phyloP scores from a whole-genome alignment of 495 filamentous ascomycete genomes.

The Penicillium desertorum region DNA sequence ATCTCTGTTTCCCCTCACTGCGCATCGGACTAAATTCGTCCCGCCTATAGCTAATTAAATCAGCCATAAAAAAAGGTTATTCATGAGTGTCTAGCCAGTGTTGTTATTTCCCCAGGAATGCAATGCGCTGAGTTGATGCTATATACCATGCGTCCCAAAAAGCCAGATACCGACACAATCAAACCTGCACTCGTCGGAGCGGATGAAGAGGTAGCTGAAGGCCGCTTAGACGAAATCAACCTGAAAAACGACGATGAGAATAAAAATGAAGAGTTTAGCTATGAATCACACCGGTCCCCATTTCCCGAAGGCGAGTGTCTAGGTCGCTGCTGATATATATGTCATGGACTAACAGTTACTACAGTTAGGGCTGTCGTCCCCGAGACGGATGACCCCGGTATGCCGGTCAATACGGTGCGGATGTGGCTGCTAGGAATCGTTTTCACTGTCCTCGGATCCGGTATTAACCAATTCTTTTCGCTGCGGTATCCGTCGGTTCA shows the following conservation, averaged over 20 bases:
- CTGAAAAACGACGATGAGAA: conserved; percentile 28
- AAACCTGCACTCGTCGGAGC: conserved; percentile 11
- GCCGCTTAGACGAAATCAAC: conserved; percentile 32
- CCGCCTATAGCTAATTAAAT: neutral
- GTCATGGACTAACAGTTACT: neutral
- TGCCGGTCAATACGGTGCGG: conserved; percentile 56
- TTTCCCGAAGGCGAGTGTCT: conserved; percentile 36
- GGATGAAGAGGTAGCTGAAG: conserved; percentile 32
- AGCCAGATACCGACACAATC: conserved; percentile 14
- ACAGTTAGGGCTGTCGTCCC: conserved; percentile 37
- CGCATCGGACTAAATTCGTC: conserved; percentile 4
- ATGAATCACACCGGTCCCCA: conserved; percentile 39
- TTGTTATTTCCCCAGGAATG: neutral
- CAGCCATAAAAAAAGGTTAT: neutral
- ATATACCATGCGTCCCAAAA: conserved; percentile 21
- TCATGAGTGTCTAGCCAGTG: neutral
- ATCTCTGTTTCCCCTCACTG: conserved; percentile 14
- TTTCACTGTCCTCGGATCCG: conserved; percentile 77
- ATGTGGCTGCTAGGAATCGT: conserved; percentile 81
- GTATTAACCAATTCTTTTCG: conserved; percentile 84
- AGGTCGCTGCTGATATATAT: neutral
- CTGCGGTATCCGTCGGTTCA: conserved; percentile 82
- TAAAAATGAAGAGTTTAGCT: conserved; percentile 35
- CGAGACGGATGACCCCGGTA: conserved; percentile 43
- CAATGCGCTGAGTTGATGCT: neutral